A percentile compares a stretch with the other conserved stretches of the same genome.
Conservation (phyloP, 208 protist genomes). For the Trypanosomatidae sp. region DNA sequence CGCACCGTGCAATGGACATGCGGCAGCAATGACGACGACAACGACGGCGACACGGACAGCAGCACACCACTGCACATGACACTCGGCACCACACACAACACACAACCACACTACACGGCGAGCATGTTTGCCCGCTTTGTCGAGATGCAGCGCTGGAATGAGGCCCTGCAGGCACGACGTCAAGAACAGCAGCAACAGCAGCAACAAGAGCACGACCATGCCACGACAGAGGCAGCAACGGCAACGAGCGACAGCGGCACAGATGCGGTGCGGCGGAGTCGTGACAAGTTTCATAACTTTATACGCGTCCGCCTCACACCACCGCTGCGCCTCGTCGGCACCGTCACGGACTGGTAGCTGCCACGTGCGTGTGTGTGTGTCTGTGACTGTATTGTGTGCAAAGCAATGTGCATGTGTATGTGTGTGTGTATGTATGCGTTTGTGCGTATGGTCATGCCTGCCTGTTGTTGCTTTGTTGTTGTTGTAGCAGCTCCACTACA, state of each 20-base stretch:
- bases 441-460: background rate
- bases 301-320: constrained; percentile 9
- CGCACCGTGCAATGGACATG: too few species aligned
- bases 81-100: background rate
- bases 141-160: constrained; percentile 38
- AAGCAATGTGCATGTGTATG: background rate
- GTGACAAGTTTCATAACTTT: constrained; percentile 81
- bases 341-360: background rate
- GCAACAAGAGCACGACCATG: background rate
- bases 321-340: constrained; percentile 5
- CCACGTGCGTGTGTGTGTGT: too few species aligned
- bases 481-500: background rate
- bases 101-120: constrained; percentile 21
- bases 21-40: background rate
- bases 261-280: constrained; percentile 35
- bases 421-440: constrained; percentile 1
- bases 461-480: too few species aligned
- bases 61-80: constrained; percentile 3
- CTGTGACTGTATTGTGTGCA: background rate
- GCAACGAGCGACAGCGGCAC: background rate
- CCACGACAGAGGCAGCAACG: background rate
- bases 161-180: constrained; percentile 8
- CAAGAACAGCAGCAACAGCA: constrained; percentile 1
- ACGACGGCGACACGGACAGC: background rate
- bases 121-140: constrained; percentile 38